These are phyloP conservation scores for Phytophthora quininea DNA, from an alignment of 352 stramenopile species.

Conservation along the genomic window DNA sequence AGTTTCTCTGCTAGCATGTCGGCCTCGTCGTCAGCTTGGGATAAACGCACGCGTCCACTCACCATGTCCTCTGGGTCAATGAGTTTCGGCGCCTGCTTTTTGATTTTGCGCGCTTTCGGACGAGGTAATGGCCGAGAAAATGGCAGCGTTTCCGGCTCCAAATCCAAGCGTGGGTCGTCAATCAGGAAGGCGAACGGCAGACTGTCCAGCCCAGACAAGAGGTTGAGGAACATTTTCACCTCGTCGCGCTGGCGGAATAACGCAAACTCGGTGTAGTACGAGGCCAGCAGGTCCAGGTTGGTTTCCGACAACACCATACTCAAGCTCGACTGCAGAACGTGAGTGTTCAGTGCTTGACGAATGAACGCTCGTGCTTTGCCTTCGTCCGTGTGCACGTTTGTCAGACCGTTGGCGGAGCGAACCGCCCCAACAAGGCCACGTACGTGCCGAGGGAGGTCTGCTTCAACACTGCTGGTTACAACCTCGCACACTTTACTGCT, in stretches of 20 bases:
- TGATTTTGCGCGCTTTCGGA: conserved; percentile 53
- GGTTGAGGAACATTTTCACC: conserved; percentile 73
- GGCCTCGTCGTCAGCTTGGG: conserved; percentile 63
- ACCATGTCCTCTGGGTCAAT: conserved; percentile 89
- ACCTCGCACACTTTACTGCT: conserved; percentile 61
- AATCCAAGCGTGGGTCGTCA: conserved; percentile 74
- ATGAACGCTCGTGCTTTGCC: conserved; percentile 81
- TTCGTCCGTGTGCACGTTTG: conserved; percentile 74
- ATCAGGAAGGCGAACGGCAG: conserved; percentile 84
- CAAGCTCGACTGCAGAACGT: conserved; percentile 74
- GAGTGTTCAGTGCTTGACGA: conserved; percentile 84
- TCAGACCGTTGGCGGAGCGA: conserved; percentile 58
- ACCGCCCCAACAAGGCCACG: conserved; percentile 72
- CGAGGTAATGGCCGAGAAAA: conserved; percentile 72
- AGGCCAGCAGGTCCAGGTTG: conserved; percentile 78
- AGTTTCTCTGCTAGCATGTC: conserved; percentile 77
- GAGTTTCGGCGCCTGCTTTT: conserved; percentile 63
- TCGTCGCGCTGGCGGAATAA: conserved; percentile 84
- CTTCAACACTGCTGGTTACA: conserved; percentile 73
- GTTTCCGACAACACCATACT: conserved; percentile 70
- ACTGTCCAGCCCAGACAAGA: conserved; percentile 67
- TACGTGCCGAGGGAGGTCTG: conserved; percentile 71
- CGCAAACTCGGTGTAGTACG: conserved; percentile 82
- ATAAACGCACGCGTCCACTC: conserved; percentile 71
- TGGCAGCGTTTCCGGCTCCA: conserved; percentile 66